These are phyloP conservation scores for Trichophyton schoenleinii DNA, from an alignment of 2,329 filamentous ascomycete species.

Conservation along the genomic window DNA sequence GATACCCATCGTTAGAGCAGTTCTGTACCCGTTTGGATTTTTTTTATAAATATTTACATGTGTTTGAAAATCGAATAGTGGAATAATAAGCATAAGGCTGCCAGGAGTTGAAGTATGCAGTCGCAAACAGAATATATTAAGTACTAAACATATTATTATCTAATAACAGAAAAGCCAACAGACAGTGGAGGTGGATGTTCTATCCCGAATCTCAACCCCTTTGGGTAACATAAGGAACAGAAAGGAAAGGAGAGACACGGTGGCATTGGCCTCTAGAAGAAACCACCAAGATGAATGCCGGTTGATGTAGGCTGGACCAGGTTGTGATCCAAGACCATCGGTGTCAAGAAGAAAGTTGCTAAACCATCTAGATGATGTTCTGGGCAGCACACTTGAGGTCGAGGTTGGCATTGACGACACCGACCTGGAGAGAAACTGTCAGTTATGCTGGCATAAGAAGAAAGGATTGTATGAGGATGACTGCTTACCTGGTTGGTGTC, in stretches of 20 bases:
- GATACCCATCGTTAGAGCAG: too few species aligned
- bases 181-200: constrained; percentile 3
- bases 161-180: constrained; percentile 3
- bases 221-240: not conserved
- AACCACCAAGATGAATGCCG: not conserved
- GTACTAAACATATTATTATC: constrained; percentile 5
- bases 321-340: constrained; percentile 1
- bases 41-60: too few species aligned
- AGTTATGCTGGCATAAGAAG: not conserved
- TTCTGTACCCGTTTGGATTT: too few species aligned
- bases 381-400: constrained; percentile 29
- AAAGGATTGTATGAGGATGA: not conserved
- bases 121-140: constrained; percentile 2
- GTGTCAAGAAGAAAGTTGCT: not conserved
- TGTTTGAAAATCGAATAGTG: not conserved
- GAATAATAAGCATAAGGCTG: not conserved
- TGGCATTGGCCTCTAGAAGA: not conserved
- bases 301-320: not conserved
- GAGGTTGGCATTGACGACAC: constrained; percentile 25
- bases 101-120: not conserved
- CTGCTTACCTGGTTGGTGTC: constrained; percentile 8
- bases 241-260: not conserved
- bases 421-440: constrained; percentile 15
- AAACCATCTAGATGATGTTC: constrained; percentile 25
- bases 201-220: constrained; percentile 4